Base-by-base conservation (phyloP, 116 monocot species). In the Phalaenopsis hybrid region DNA sequence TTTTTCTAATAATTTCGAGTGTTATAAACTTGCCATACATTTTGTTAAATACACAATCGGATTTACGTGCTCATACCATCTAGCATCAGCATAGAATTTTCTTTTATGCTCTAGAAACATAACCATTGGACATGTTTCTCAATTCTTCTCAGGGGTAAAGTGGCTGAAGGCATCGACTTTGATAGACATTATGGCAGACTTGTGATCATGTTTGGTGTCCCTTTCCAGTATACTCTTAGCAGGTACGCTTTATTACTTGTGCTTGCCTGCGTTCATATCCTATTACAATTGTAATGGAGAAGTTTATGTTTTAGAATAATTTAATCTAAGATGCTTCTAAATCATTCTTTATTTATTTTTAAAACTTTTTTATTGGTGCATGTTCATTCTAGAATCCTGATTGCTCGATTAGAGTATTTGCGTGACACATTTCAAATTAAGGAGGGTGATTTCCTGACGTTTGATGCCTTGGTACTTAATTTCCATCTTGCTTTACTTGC, bases 121-220 rank as follows among this genome's bases (percentile, higher is more conserved):
- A 25, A 55, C 28, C 12, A 11, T 72, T 72, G 8, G 46, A 10
- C 17, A 46, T 5, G 8, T n/a, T 46, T 10, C 75, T 75, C 21
- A 75, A 75, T 12, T 80, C 16, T 77, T 77, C 12, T 51, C 87
- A 98, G 97, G 91, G 97, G 99, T 61, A 99, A 99, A 82, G 99
- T 99, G 37, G 99, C 99, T 51, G 95, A 99, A 88, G 99, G 99
- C 59, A 99, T 99, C 80, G 99, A 99, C 84, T 99, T 99, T 91
- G 99, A 99, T 85, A 89, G 92, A 44, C 99, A 99, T 86, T 99
- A 99, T 91, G 99, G 99, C 34, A 92, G 99, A 81, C 92, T 99
- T 79, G 99, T 99, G 23, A 99, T 99, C 49, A 99, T 99, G 99
- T 99, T 90, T 91, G 99, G 99, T 23, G 81, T 99, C 80, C 99